These are phyloP conservation scores for Xylariaceae sp. DNA, from an alignment of 2,329 filamentous ascomycete genomes.

Conservation along the genomic window DNA sequence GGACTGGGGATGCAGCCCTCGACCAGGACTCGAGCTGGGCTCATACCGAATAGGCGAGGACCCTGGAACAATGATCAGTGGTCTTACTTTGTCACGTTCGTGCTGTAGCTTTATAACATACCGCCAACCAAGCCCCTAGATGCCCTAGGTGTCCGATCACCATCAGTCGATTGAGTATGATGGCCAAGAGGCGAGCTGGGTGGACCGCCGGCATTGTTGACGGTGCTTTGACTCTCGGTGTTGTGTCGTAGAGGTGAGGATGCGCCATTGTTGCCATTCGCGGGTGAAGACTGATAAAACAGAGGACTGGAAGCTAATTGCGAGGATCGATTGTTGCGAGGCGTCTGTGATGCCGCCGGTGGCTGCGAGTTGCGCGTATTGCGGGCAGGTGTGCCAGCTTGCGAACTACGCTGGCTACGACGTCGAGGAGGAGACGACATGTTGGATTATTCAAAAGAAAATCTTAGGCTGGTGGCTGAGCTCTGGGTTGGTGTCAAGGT, in stretches of 20 bases:
- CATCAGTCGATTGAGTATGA: constrained; percentile 52
- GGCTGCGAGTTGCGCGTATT: constrained; percentile 47
- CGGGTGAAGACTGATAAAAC: constrained; percentile 57
- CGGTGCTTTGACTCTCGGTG: constrained; percentile 51
- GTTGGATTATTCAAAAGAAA: constrained; percentile 18
- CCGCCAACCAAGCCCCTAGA: constrained; percentile 58
- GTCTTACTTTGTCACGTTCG: not conserved
- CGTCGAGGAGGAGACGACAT: constrained; percentile 59
- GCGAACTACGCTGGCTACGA: constrained; percentile 49
- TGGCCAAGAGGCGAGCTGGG: constrained; percentile 58
- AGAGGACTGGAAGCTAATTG: constrained; percentile 72
- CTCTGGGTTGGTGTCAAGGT: not conserved
- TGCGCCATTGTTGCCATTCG: constrained; percentile 27
- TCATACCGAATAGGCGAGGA: constrained; percentile 91
- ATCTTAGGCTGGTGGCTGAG: not conserved
- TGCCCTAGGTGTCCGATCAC: constrained; percentile 65
- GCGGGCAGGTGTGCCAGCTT: constrained; percentile 50
- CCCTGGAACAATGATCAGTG: constrained; percentile 45
- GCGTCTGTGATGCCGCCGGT: constrained; percentile 35
- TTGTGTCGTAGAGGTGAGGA: constrained; percentile 54
- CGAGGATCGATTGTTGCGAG: constrained; percentile 41
- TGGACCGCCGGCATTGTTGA: constrained; percentile 29
- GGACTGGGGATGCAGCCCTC: constrained; percentile 55
- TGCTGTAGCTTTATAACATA: constrained; percentile 33
- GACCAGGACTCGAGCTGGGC: constrained; percentile 80